phyloP scores from a whole-genome alignment of 2,329 filamentous ascomycete genomes.

The Epichloe festucae region DNA sequence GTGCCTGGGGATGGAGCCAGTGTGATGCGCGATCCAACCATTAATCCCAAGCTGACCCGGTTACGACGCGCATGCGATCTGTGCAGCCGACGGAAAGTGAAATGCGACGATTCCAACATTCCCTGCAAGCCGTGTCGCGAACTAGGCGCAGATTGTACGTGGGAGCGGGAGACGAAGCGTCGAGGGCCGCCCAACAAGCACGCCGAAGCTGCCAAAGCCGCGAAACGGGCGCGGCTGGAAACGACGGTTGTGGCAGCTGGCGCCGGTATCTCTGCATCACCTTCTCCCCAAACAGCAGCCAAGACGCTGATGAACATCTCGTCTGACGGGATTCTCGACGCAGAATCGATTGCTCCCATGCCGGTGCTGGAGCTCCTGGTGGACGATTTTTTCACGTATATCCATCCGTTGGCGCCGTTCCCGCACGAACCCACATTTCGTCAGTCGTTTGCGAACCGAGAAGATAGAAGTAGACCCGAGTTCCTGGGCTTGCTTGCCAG shows the following conservation, averaged over 20 bases:
- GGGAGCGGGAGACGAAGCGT: conserved; percentile 42
- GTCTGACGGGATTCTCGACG: conserved; percentile 32
- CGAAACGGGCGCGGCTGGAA: conserved; percentile 33
- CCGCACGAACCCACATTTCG: conserved; percentile 70
- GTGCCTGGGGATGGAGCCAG: conserved; percentile 7
- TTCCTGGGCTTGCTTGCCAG: conserved; percentile 61
- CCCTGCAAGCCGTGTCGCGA: conserved; percentile 44
- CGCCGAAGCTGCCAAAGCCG: conserved; percentile 40
- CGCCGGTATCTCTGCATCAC: conserved; percentile 15
- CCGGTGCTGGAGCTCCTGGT: conserved; percentile 55
- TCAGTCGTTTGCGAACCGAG: conserved; percentile 50
- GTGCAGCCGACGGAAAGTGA: conserved; percentile 49
- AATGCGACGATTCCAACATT: conserved; percentile 44
- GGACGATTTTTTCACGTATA: conserved; percentile 74
- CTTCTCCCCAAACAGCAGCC: conserved; percentile 33
- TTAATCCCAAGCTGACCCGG: conserved; percentile 40
- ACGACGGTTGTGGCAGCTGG: conserved; percentile 4
- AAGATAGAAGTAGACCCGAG: conserved; percentile 51
- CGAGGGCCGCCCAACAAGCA: conserved; percentile 48
- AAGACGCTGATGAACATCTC: conserved; percentile 36
- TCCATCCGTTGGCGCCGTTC: conserved; percentile 64
- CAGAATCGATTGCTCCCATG: conserved; percentile 60
- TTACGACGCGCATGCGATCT: conserved; percentile 47
- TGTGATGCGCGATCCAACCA: conserved; percentile 25
- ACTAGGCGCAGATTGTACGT: conserved; percentile 45